These are phyloP conservation scores for Berberis thunbergii DNA, from an alignment of 164 flowering plant genomes.

Conservation along the genomic window DNA sequence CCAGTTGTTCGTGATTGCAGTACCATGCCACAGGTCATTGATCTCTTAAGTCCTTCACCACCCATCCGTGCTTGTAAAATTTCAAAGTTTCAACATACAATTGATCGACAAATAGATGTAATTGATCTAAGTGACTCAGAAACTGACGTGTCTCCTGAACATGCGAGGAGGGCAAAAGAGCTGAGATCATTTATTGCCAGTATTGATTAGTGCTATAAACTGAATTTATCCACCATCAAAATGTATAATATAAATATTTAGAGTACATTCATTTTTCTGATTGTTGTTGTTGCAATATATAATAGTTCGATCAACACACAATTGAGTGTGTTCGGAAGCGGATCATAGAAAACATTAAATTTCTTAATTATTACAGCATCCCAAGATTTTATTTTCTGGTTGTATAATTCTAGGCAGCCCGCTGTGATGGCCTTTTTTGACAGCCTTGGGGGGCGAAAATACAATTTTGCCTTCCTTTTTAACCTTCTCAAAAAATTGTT, in stretches of 20 bases:
- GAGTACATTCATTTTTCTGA: neutral
- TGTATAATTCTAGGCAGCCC: too few relatives aligned
- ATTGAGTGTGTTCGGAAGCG: too few relatives aligned
- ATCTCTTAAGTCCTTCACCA: conserved; percentile 72
- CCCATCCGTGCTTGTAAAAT: conserved; percentile 11
- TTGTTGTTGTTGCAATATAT: neutral
- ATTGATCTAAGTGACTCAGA: conserved; percentile 69
- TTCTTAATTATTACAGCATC: too few relatives aligned
- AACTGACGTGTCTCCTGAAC: conserved; percentile 51
- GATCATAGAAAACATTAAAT: too few relatives aligned
- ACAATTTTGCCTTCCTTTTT: too few relatives aligned
- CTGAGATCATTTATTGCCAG: conserved; percentile 48
- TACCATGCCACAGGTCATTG: conserved; percentile 35
- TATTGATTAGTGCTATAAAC: conserved; percentile 6
- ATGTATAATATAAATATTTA: neutral
- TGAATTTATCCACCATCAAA: neutral
- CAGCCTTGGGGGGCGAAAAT: too few relatives aligned
- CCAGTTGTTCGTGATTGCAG: neutral
- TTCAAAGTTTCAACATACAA: conserved; percentile 19
- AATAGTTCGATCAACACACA: too few relatives aligned
- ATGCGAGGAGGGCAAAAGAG: conserved; percentile 49
- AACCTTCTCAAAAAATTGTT: too few relatives aligned
- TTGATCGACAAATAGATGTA: conserved; percentile 23
- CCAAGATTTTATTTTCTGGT: too few relatives aligned
- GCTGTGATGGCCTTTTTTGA: too few relatives aligned